Evolutionary conservation across 2,329 filamentous ascomycete genomes (phyloP).

Genomic region (Exophiala spinifera): DNA sequence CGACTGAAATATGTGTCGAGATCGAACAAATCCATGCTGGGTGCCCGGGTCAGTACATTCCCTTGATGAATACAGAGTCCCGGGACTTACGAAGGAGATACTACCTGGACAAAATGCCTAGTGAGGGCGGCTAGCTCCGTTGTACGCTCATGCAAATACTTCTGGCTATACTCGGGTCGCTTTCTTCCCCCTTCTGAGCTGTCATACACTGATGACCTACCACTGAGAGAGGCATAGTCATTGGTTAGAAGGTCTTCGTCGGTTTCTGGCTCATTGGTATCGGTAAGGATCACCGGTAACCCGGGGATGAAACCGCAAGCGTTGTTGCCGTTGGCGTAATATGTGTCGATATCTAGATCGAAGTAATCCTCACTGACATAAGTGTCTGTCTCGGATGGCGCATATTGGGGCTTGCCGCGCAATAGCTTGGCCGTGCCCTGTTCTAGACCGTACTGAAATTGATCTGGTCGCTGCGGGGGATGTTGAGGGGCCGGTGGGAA

Average conservation of each 20-base stretch:
- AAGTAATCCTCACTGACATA: conserved; percentile 27
- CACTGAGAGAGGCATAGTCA: conserved; percentile 23
- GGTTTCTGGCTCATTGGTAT: conserved; percentile 21
- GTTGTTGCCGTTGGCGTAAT: conserved; percentile 29
- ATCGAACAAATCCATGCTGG: conserved; percentile 41
- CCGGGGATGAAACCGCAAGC: conserved; percentile 28
- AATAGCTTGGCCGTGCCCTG: conserved; percentile 23
- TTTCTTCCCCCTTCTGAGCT: conserved; percentile 19
- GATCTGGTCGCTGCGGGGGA: conserved; percentile 6
- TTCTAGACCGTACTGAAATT: conserved; percentile 13
- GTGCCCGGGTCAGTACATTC: background rate
- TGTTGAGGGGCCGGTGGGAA: conserved; percentile 8
- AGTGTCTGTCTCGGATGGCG: conserved; percentile 21
- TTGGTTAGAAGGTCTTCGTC: conserved; percentile 25
- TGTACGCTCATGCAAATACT: conserved; percentile 22
- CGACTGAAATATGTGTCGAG: conserved; percentile 39
- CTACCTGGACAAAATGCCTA: conserved; percentile 37
- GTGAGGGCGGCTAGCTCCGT: conserved; percentile 38
- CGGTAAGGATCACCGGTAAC: conserved; percentile 25
- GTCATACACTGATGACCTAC: conserved; percentile 21
- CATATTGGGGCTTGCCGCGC: conserved; percentile 21
- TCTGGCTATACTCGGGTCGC: conserved; percentile 25
- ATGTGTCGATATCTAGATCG: conserved; percentile 27
- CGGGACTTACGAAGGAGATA: conserved; percentile 33
- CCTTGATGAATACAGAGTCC: no score